Percentiles rank a stretch among this genome's conserved stretches.
These are phyloP conservation scores for Zangia roseola DNA, from an alignment of 768 basidiomycete genomes.

Conservation along the genomic window DNA sequence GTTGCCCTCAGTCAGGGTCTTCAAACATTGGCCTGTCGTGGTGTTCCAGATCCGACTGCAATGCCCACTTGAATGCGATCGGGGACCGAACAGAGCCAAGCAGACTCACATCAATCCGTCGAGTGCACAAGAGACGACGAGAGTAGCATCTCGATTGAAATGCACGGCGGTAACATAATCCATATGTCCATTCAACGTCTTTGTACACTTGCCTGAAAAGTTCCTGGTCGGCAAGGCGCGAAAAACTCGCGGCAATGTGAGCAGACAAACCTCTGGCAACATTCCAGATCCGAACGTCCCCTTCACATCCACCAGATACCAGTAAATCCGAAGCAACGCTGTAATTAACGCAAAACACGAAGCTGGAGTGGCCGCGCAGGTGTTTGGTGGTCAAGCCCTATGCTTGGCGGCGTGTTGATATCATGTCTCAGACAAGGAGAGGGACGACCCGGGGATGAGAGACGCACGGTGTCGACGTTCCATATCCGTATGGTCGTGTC, in stretches of 20 bases:
- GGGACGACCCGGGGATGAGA: slow-evolving; percentile 5
- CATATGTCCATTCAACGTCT: slow-evolving; percentile 87
- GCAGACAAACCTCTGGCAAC: slow-evolving; percentile 60
- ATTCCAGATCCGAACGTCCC: slow-evolving; percentile 93
- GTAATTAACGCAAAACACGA: slow-evolving; percentile 92
- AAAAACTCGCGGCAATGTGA: neutral
- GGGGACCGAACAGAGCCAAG: neutral
- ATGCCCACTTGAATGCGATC: neutral
- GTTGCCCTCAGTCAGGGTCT: slow-evolving; percentile 90
- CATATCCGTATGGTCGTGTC: slow-evolving; percentile 88
- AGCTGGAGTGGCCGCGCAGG: slow-evolving; percentile 80
- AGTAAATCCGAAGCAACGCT: slow-evolving; percentile 84
- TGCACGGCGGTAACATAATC: slow-evolving; percentile 95
- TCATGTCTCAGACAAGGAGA: neutral
- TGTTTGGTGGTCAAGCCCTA: slow-evolving; percentile 71
- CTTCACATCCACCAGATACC: slow-evolving; percentile 91
- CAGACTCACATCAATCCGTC: slow-evolving; percentile 88
- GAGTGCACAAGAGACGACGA: slow-evolving; percentile 88
- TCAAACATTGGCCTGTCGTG: slow-evolving; percentile 89
- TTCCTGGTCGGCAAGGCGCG: too few species aligned
- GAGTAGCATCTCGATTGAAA: slow-evolving; percentile 88
- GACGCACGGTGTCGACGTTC: slow-evolving; percentile 75
- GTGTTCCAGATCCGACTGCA: slow-evolving; percentile 94
- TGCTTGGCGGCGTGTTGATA: slow-evolving; percentile 2
- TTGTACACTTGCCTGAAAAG: slow-evolving; percentile 70